Evolutionary conservation across 2,329 filamentous ascomycete species (phyloP).

Genomic region (Incumbomyces lentus): DNA sequence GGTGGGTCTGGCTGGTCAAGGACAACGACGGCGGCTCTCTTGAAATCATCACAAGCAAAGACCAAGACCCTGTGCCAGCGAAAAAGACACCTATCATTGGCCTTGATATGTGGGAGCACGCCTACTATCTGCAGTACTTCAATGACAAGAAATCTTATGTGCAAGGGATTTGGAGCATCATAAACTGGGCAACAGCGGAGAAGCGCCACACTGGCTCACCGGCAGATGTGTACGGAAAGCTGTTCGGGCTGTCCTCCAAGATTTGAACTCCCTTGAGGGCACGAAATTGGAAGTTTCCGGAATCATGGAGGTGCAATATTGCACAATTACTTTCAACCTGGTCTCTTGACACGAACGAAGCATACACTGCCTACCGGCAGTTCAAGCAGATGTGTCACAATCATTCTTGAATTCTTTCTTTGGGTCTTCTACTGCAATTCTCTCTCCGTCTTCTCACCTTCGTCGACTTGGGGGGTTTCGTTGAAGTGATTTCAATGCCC

Average conservation of each 20-base stretch:
- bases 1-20: constrained; percentile 79
- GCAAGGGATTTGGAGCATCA: constrained; percentile 13
- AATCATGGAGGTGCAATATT: too few species aligned
- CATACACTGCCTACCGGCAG: too few species aligned
- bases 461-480: too few species aligned
- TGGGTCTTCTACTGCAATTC: too few species aligned
- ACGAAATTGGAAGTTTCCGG: too few species aligned
- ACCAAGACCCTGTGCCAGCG: constrained; percentile 51
- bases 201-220: constrained; percentile 13
- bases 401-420: too few species aligned
- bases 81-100: constrained; percentile 53
- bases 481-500: too few species aligned
- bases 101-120: constrained; percentile 90
- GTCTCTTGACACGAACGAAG: too few species aligned
- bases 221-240: constrained; percentile 9
- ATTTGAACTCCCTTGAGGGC: too few species aligned
- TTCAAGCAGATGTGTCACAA: too few species aligned
- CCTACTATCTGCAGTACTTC: constrained; percentile 64
- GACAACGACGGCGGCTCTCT: constrained; percentile 47
- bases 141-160: constrained; percentile 19
- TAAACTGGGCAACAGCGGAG: constrained; percentile 16
- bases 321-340: too few species aligned
- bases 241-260: constrained; percentile 9
- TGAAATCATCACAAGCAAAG: constrained; percentile 69
- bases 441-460: too few species aligned